Evolutionary conservation across 805 yeast species (phyloP).

Genomic region (Nakazawaea wyomingensis): DNA sequence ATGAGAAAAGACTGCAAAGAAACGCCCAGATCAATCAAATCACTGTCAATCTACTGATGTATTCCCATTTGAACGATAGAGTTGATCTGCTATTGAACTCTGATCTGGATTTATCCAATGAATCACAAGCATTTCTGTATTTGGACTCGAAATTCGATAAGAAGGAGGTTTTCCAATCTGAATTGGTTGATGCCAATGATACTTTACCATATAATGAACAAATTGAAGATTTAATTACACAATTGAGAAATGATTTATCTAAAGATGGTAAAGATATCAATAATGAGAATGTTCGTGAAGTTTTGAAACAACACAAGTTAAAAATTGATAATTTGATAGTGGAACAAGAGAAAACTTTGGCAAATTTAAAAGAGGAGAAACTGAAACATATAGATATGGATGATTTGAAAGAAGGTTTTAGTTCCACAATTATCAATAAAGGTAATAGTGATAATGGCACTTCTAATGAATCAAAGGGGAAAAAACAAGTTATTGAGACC

Average conservation of each 20-base stretch:
- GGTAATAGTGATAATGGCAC: constrained; percentile 17
- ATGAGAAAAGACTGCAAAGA: constrained; percentile 81
- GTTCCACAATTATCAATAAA: constrained; percentile 74
- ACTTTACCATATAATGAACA: constrained; percentile 78
- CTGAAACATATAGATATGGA: constrained; percentile 77
- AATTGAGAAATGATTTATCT: constrained; percentile 56
- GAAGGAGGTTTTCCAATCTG: constrained; percentile 17
- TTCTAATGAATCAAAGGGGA: constrained; percentile 7
- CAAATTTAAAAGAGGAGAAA: constrained; percentile 65
- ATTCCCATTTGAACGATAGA: constrained; percentile 63
- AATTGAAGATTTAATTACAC: constrained; percentile 86
- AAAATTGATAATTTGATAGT: constrained; percentile 64
- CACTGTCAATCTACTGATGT: constrained; percentile 77
- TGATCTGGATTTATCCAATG: constrained; percentile 7
- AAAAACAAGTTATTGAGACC: constrained; percentile 18
- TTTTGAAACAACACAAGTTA: constrained; percentile 52
- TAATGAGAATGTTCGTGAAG: constrained; percentile 29
- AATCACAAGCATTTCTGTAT: constrained; percentile 19
- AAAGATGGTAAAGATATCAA: constrained; percentile 44
- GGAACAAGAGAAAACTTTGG: constrained; percentile 62
- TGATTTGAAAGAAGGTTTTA: constrained; percentile 89
- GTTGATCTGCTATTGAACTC: constrained; percentile 53
- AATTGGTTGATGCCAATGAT: constrained; percentile 19
- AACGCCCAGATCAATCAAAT: constrained; percentile 72
- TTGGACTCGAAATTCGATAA: constrained; percentile 51